Base-by-base conservation (phyloP, 106 monocot species). In the Dendrobium officinale region DNA sequence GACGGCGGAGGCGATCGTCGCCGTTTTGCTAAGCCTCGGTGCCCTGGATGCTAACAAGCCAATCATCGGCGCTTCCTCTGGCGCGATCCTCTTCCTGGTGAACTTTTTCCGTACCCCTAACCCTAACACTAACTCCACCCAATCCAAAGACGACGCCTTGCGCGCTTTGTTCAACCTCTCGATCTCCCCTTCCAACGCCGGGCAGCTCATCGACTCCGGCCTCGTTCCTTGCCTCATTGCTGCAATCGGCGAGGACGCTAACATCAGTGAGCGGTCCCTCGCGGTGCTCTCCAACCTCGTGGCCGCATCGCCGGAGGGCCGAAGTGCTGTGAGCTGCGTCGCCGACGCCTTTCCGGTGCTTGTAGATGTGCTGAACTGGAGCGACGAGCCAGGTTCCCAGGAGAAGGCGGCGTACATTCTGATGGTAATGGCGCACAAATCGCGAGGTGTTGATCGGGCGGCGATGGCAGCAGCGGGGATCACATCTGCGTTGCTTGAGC, bases 81-180 rank as follows among this genome's bases (percentile, higher is more conserved):
- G 87, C 47, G 90, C 91, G 17, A 83, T 94, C 40, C 88, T 83
- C 0, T 98, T 98, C 80, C 83, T 98, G 26, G 54, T 86, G 26
- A 41, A 59, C 2, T 6, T 84, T 27, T 89, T 95, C 86, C 77
- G 31, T 13, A 80, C 2, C 33, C 77, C 82, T 20, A 72, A 26
- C 82, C 20, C 49, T 29, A 61, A 22, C 19, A 51, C 15, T 51
- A 51, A 51, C 51, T 51, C 51, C 51, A 51, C 13, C 13, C 51
- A 51, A 51, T 82, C 22, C 40, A 59, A 78, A 77, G 80, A 85
- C 9, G 97, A 98, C 83, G 82, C 97, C 4, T 86, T 98, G 56
- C 86, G 94, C 3, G 94, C 94, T 6, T 76, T 98, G 41, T 87
- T 89, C 81, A 98, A 98, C 86, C 97, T 98, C 81, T 95, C 98